phyloP scores from a whole-genome alignment of 345 rosid genomes.

The Dipteronia dyeriana region DNA sequence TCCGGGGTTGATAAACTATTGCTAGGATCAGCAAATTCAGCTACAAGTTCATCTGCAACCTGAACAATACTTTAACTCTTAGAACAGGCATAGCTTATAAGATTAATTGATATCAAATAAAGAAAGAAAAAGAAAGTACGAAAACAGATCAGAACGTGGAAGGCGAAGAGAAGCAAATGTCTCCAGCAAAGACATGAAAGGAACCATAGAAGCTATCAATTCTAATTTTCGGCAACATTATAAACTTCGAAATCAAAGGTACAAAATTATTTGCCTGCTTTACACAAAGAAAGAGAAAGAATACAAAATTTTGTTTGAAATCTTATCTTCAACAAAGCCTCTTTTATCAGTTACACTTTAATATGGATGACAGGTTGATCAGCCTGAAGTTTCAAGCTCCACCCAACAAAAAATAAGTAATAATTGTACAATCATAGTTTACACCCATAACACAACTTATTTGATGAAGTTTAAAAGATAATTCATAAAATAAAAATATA shows the following conservation, averaged over 20 bases:
- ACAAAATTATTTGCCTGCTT: background rate
- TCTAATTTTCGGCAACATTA: background rate
- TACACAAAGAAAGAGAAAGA: background rate
- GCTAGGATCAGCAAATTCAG: slow-evolving; percentile 91
- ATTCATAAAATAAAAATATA: background rate
- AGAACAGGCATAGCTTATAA: slow-evolving; percentile 27
- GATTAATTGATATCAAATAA: background rate
- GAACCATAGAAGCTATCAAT: background rate
- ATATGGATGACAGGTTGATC: background rate
- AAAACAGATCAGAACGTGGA: too few relatives aligned
- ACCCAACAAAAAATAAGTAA: background rate
- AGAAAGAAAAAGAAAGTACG: background rate
- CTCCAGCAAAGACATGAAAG: background rate
- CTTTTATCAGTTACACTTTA: background rate
- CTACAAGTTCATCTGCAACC: slow-evolving; percentile 99
- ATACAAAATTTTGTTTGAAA: background rate
- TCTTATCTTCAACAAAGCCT: background rate
- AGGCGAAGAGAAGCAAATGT: background rate
- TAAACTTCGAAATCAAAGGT: background rate
- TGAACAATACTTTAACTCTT: slow-evolving; percentile 46
- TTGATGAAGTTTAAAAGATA: background rate
- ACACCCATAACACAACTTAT: background rate
- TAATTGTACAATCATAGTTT: background rate
- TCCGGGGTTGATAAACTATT: slow-evolving; percentile 73
- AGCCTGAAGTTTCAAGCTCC: background rate